Evolutionary conservation across 176 grass and related monocot species (phyloP), one percentile per base, ranked within the genome.

Genomic region (Musa acuminata): DNA sequence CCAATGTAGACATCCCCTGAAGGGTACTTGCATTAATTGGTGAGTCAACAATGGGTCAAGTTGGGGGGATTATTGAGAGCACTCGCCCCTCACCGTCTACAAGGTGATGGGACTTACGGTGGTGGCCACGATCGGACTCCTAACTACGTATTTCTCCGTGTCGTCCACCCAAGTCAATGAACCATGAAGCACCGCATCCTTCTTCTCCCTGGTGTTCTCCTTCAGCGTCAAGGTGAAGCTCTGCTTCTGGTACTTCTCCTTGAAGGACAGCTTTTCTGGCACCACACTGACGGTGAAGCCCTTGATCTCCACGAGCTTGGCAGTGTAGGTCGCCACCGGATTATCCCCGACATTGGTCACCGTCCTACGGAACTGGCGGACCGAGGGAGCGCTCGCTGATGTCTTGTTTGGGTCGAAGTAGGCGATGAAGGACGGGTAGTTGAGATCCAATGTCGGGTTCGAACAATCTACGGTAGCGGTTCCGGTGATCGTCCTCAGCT

Each of bases 391-490:
- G 9, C 7, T 0, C 0, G 64, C 49, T 8, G 57, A 77, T 21
- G 71, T 82, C 29, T 74, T 70, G 16, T 63, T 72, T 5, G 69
- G 50, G 19, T 77, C 55, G 71, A 87, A 90, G 48, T 85, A 92
- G 2, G 83, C 79, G 62, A 96, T 96, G 73, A 96, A 90, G 0
- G 93, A 96, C 0, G 89, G 87, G 49, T 96, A 96, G 80, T 96
- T 96, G 70, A 96, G 89, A 75, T 96, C 93, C 5, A 83, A 53
- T 0, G 87, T 83, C 0, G 87, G 87, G 22, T 75, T 74, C 53
- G 72, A 13, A 64, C 90, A 96, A 80, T 88, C 85, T 1, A 83
- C 27, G 1, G 75, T 13, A 23, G 64, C 0, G 4, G 81, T 79
- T 72, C 76, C 77, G 23, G 80, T 55, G 20, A 74, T 57, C 1